Conservation (phyloP, 306 rosid genomes). For the Vigna angularis region DNA sequence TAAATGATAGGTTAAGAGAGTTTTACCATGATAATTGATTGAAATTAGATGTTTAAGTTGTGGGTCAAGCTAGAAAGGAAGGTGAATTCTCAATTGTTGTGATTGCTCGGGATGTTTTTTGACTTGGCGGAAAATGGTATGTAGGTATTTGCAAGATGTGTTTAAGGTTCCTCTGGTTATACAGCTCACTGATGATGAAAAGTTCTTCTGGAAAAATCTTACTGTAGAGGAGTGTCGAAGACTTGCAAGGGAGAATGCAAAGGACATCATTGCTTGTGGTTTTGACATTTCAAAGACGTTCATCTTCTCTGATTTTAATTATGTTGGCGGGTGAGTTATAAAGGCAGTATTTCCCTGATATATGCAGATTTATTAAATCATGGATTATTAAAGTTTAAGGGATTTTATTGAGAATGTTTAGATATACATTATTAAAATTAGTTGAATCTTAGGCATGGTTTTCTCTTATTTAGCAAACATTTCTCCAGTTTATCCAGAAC, state of each 20-base stretch:
- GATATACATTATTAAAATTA: not conserved
- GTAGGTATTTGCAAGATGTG: conserved; percentile 93
- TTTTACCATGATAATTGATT: not conserved
- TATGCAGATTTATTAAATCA: conserved; percentile 21
- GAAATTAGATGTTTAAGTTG: conserved; percentile 17
- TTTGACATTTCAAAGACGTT: conserved; percentile 86
- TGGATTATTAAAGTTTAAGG: not conserved
- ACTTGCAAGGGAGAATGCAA: conserved; percentile 90
- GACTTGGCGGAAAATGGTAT: conserved; percentile 28
- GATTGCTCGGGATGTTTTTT: conserved; percentile 35
- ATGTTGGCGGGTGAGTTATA: conserved; percentile 80
- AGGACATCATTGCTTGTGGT: conserved; percentile 97
- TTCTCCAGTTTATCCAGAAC: not conserved
- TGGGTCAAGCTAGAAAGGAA: conserved; percentile 1
- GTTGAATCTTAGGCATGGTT: not conserved
- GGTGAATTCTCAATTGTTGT: not conserved
- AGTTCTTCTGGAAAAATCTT: conserved; percentile 88
- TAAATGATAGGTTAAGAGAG: conserved; percentile 29
- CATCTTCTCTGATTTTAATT: conserved; percentile 81
- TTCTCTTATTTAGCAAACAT: not conserved
- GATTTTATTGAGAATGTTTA: not conserved
- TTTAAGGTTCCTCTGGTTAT: conserved; percentile 96
- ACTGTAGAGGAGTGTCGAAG: conserved; percentile 80
- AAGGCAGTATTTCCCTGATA: conserved; percentile 12
- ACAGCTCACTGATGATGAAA: conserved; percentile 96